Base-by-base conservation (phyloP, 805 yeast genomes). In the Candida sakaeoensis region DNA sequence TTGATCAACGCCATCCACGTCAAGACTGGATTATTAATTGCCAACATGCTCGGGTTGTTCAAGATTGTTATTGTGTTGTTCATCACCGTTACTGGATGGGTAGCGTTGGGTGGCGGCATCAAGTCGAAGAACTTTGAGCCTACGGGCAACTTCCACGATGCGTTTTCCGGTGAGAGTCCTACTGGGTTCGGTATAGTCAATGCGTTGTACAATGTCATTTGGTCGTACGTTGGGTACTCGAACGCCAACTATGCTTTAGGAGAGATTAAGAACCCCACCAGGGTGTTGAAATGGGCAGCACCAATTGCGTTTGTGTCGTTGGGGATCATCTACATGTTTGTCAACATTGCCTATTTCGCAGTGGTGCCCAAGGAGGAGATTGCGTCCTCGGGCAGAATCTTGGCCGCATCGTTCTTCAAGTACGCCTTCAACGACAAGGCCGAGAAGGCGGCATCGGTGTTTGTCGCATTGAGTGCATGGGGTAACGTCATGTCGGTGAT, bases 141-240 rank as follows among this genome's bases (percentile, higher is more conserved):
- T 36, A 77, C 88, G 27, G 75, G 74, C 49, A 81, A 81, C 53
- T 82, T 83, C 59, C 19, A 30, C 29, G 57, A 83, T 51, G 74
- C 85, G 2, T 83, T 84, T 52, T 63, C 55, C 1, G 83, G 84
- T 37, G 61, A 46, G 38, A 54, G 55, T 35, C 82, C 83, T 5
- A 65, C 79, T 27, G 84, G 80, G n/a, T 79, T 72, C 50, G 86
- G 87, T 47, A 70, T 80, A 38, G 86, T 82, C 42, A 81, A 80
- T 50, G 89, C 93, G 5, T 69, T 85, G 41, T 85, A 84, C 65
- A 84, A 83, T 53, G 86, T 85, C 41, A 85, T 85, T 54, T 85
- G 91, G 91, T 82, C 91, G 2, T 85, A 79, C 51, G 77, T 84
- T 51, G 95, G 95, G 37, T 85, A 85, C 57, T 81, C 90, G 28